Base-by-base conservation (phyloP, 202 grass and related monocot genomes). In the Panicum virgatum region DNA sequence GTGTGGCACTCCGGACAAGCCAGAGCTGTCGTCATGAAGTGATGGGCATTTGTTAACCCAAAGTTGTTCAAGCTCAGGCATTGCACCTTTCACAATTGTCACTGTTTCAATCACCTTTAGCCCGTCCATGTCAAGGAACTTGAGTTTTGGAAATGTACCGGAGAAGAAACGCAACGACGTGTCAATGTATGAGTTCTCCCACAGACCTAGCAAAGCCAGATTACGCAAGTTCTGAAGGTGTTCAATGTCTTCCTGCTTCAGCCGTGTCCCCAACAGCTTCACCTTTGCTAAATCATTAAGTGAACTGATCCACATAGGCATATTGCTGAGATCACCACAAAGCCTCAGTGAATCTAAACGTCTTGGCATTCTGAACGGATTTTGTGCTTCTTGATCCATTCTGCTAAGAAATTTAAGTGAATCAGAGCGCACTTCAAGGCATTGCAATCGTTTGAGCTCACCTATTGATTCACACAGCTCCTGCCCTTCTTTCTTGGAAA, bases 251-350 rank as follows among this genome's bases (percentile, higher is more conserved):
- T 7, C 45, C 19, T 70, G 76, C 20, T 32, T 4, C 23, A 90
- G 54, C 2, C 26, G 20, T 23, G 80, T 91, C 6, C 62, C 37
- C 12, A 73, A 13, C 1, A 91, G 29, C 75, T 79, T 66, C 38
- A 91, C 7, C 77, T 88, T 85, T 0, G 38, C 27, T 47, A 91
- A 52, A 70, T 88, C 75, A 11, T 83, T 68, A 10, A 85, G 86
- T 23, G 29, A 77, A 62, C 18, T 15, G 1, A 92, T 71, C 90
- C 90, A 92, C 4, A 12, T 3, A 32, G 90, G 90, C 37, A 92
- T 40, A 9, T 19, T 23, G n/a, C 10, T 2, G 1, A 92, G 48
- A 20, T 43, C 3, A 9, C 86, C 74, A 7, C 62, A 69, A 12
- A 89, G 40, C 15, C 75, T 89, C 0, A 89, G 20, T 47, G 62